Evolutionary conservation across 2,329 filamentous ascomycete species (phyloP).

Genomic region (Fusarium praegraminearum): DNA sequence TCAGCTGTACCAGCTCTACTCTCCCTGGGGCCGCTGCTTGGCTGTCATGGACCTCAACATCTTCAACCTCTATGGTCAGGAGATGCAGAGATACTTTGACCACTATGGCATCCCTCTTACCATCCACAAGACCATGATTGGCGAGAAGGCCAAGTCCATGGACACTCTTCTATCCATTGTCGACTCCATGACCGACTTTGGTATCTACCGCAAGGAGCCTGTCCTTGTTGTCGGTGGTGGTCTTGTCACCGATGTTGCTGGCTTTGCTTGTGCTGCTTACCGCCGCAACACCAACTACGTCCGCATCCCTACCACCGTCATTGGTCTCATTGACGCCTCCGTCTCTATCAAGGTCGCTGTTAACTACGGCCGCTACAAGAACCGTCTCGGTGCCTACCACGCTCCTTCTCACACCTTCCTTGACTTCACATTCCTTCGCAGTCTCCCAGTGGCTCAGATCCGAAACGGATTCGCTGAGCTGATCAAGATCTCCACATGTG

Average conservation of each 20-base stretch:
- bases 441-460: conserved; percentile 74
- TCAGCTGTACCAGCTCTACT: conserved; percentile 74
- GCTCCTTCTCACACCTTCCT: conserved; percentile 79
- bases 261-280: conserved; percentile 78
- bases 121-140: conserved; percentile 79
- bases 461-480: conserved; percentile 80
- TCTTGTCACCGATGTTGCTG: conserved; percentile 79
- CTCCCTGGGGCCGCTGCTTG: conserved; percentile 72
- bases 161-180: conserved; percentile 76
- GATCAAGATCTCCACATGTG: conserved; percentile 81
- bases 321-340: conserved; percentile 79
- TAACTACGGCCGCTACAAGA: conserved; percentile 82
- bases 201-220: conserved; percentile 76
- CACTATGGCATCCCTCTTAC: conserved; percentile 71
- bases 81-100: conserved; percentile 76
- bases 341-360: conserved; percentile 84
- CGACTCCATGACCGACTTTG: conserved; percentile 80
- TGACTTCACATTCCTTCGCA: conserved; percentile 78
- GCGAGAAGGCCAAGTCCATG: conserved; percentile 80
- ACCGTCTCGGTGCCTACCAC: conserved; percentile 78
- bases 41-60: conserved; percentile 80
- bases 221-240: conserved; percentile 76
- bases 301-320: conserved; percentile 79
- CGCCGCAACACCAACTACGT: conserved; percentile 80
- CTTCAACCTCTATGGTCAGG: conserved; percentile 73